A percentile compares a stretch with the other conserved stretches of the same genome.
Evolutionary conservation across 768 basidiomycete species (phyloP).

Genomic region (Lepiota brunneoincarnata): DNA sequence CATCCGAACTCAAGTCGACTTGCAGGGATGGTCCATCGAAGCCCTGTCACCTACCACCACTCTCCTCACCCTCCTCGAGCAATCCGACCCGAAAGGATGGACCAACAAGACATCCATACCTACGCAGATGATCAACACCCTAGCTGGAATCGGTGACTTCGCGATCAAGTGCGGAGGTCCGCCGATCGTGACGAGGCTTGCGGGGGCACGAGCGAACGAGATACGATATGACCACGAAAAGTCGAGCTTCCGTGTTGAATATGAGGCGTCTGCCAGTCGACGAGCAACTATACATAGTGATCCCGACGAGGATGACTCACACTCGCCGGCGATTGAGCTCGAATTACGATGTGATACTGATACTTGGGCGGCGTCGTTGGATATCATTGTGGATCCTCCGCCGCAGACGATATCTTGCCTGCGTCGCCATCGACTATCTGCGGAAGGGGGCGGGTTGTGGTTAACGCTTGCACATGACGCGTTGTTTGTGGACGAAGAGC

Average conservation of each 20-base stretch:
- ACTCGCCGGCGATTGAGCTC: slow-evolving; percentile 68
- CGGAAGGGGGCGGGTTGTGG: slow-evolving; percentile 92
- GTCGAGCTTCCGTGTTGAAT: slow-evolving; percentile 77
- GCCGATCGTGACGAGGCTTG: slow-evolving; percentile 82
- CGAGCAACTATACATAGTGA: slow-evolving; percentile 24
- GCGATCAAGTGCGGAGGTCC: slow-evolving; percentile 95
- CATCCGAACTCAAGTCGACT: slow-evolving; percentile 92
- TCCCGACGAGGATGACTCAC: slow-evolving; percentile 27
- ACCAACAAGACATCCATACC: slow-evolving; percentile 93
- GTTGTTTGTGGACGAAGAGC: slow-evolving; percentile 73
- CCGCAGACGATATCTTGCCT: slow-evolving; percentile 81
- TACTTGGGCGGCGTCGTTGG: slow-evolving; percentile 79
- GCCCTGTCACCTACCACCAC: slow-evolving; percentile 93
- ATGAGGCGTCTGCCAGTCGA: slow-evolving; percentile 62
- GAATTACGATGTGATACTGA: slow-evolving; percentile 92
- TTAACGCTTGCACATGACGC: slow-evolving; percentile 87
- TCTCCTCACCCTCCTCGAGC: slow-evolving; percentile 88
- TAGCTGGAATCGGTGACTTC: slow-evolving; percentile 94
- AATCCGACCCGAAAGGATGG: slow-evolving; percentile 98
- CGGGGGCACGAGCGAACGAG: slow-evolving; percentile 71
- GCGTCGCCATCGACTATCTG: slow-evolving; percentile 81
- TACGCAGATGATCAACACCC: slow-evolving; percentile 84
- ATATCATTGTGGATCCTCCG: slow-evolving; percentile 91
- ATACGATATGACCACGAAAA: slow-evolving; percentile 88
- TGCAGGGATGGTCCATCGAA: slow-evolving; percentile 99